A percentile compares a stretch with the other conserved stretches of the same genome.
phyloP scores from a whole-genome alignment of 331 rosid species.

The Erythrophleum ivorense region DNA sequence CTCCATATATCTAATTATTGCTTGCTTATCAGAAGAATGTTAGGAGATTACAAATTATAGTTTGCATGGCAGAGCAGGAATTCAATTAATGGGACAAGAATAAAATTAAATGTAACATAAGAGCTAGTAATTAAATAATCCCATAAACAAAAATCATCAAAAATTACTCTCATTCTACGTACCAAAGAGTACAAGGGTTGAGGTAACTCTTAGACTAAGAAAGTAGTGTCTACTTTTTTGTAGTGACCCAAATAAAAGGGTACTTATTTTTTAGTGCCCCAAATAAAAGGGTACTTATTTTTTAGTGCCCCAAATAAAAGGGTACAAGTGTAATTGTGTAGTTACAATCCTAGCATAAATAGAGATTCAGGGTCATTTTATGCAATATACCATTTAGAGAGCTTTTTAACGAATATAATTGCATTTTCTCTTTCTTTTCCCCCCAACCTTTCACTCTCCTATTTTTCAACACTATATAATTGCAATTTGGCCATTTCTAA shows the following conservation, averaged over 20 bases:
- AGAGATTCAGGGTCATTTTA: not conserved
- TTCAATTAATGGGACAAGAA: not conserved
- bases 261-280: not conserved
- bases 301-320: not conserved
- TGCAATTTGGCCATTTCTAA: not conserved
- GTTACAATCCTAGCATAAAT: not conserved
- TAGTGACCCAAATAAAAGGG: too few relatives aligned
- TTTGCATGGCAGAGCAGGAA: not conserved
- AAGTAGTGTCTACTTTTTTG: too few relatives aligned
- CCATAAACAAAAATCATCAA: not conserved
- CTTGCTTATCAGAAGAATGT: not conserved
- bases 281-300: too few relatives aligned
- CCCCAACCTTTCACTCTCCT: not conserved
- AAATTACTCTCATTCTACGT: not conserved
- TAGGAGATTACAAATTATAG: not conserved
- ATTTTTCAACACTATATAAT: not conserved
- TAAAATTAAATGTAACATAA: not conserved
- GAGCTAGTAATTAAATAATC: not conserved
- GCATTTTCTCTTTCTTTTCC: not conserved
- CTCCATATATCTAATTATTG: not conserved
- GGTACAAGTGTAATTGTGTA: not conserved
- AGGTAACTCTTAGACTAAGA: not conserved
- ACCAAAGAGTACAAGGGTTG: not conserved
- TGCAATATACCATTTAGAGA: not conserved
- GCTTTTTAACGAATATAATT: not conserved